Evolutionary conservation across 192 early-diverging fungal species (phyloP).

Genomic region (Gamsiella multidivaricata): DNA sequence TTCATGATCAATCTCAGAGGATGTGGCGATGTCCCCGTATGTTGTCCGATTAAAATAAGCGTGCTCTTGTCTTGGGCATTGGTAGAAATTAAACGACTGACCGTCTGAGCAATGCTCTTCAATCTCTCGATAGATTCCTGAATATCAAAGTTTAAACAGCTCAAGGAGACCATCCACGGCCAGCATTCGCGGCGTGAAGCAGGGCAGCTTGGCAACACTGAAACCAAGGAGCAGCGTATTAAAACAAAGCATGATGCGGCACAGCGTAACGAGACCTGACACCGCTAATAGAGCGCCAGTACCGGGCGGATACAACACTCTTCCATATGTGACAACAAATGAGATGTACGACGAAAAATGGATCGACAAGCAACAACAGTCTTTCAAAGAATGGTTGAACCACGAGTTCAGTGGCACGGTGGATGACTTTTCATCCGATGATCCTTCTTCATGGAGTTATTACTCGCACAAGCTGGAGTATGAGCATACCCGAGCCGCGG

Average conservation of each 20-base stretch:
- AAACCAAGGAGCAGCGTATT: conserved; percentile 18
- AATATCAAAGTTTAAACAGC: conserved; percentile 27
- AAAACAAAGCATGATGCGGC: conserved; percentile 38
- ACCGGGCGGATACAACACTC: conserved; percentile 42
- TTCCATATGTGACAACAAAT: conserved; percentile 51
- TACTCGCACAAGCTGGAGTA: conserved; percentile 51
- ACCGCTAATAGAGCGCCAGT: conserved; percentile 2
- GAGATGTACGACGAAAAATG: conserved; percentile 57
- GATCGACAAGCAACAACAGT: conserved; percentile 56
- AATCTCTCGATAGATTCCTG: conserved; percentile 18
- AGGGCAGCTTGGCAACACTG: not conserved
- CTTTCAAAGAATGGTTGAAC: conserved; percentile 53
- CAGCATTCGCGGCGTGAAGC: conserved; percentile 7
- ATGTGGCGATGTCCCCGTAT: conserved; percentile 37
- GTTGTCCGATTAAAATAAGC: not conserved
- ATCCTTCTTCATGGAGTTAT: conserved; percentile 48
- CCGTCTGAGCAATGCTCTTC: not conserved
- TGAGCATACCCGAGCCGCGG: conserved; percentile 42
- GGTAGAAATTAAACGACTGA: too few relatives aligned
- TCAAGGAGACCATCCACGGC: conserved; percentile 5
- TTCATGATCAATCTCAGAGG: conserved; percentile 44
- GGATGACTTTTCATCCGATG: conserved; percentile 38
- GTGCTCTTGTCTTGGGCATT: too few relatives aligned
- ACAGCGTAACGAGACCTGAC: conserved; percentile 7
- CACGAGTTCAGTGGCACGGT: conserved; percentile 49